Evolutionary conservation across 2,329 filamentous ascomycete genomes (phyloP).

Genomic region (Apiospora rasikravindrae): DNA sequence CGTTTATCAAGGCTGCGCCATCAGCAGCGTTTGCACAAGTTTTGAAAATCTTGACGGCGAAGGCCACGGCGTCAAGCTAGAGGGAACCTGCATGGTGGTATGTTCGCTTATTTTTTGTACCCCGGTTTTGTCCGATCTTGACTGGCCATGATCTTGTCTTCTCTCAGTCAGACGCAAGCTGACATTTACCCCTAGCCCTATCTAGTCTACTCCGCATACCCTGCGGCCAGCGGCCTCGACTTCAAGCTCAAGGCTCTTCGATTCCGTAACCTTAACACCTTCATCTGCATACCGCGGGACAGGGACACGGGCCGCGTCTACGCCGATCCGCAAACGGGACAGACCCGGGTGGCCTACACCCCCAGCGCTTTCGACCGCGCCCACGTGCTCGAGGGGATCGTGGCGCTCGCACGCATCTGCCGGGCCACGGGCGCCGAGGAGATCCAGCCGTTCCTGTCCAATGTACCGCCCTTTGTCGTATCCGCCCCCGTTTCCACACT

Average conservation of each 20-base stretch:
- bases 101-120: slow-evolving; percentile 28
- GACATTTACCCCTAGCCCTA: slow-evolving; percentile 56
- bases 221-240: slow-evolving; percentile 69
- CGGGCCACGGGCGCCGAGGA: slow-evolving; percentile 78
- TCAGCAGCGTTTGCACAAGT: slow-evolving; percentile 76
- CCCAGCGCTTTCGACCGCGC: slow-evolving; percentile 72
- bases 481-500: neutral
- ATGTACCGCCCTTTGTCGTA: slow-evolving; percentile 37
- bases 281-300: slow-evolving; percentile 76
- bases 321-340: slow-evolving; percentile 68
- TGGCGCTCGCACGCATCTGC: slow-evolving; percentile 74
- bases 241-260: slow-evolving; percentile 73
- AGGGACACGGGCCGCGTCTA: slow-evolving; percentile 75
- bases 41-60: slow-evolving; percentile 79
- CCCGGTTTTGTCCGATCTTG: neutral
- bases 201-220: slow-evolving; percentile 62
- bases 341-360: slow-evolving; percentile 70
- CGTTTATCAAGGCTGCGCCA: slow-evolving; percentile 64
- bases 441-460: slow-evolving; percentile 68
- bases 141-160: too few species aligned
- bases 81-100: slow-evolving; percentile 72
- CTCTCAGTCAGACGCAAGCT: neutral
- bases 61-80: slow-evolving; percentile 81
- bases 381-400: slow-evolving; percentile 71
- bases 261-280: slow-evolving; percentile 69